Evolutionary conservation across 2,329 filamentous ascomycete species (phyloP).

Genomic region (Claviceps cyperi): DNA sequence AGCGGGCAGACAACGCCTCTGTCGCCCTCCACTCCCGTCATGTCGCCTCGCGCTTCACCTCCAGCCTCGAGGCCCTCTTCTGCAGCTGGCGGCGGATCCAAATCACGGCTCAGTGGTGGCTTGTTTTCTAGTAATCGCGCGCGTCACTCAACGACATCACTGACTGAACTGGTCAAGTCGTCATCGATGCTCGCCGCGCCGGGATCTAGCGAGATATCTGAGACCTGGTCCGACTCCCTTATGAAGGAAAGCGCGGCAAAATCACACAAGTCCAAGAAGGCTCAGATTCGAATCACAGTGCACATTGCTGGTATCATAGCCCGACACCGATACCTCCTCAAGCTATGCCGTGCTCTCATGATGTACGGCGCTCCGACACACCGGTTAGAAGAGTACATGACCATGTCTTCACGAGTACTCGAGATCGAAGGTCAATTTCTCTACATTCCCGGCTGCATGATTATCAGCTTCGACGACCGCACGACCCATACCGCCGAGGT

Average conservation of each 20-base stretch:
- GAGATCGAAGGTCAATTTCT: slow-evolving; percentile 82
- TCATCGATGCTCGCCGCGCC: slow-evolving; percentile 37
- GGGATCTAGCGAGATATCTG: slow-evolving; percentile 29
- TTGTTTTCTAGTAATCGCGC: slow-evolving; percentile 28
- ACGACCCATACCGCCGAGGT: slow-evolving; percentile 66
- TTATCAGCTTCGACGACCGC: slow-evolving; percentile 74
- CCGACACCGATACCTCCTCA: slow-evolving; percentile 69
- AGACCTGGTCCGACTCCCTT: slow-evolving; percentile 29
- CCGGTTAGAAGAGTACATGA: slow-evolving; percentile 81
- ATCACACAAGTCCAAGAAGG: slow-evolving; percentile 22
- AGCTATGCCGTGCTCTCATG: slow-evolving; percentile 78
- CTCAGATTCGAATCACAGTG: slow-evolving; percentile 32
- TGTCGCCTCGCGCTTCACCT: slow-evolving; percentile 29
- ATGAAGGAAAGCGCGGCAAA: slow-evolving; percentile 24
- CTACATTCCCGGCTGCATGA: slow-evolving; percentile 87
- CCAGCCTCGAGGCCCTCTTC: slow-evolving; percentile 26
- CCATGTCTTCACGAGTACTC: slow-evolving; percentile 75
- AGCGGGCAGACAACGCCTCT: slow-evolving; percentile 28
- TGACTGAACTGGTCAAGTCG: slow-evolving; percentile 38
- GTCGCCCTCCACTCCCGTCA: slow-evolving; percentile 22
- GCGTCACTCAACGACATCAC: slow-evolving; percentile 26
- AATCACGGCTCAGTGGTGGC: slow-evolving; percentile 22
- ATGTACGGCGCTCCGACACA: slow-evolving; percentile 82
- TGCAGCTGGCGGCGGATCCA: slow-evolving; percentile 15
- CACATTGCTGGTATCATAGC: slow-evolving; percentile 57